phyloP scores from a whole-genome alignment of 148 eudicot genomes.

The Rhododendron ferrugineum region DNA sequence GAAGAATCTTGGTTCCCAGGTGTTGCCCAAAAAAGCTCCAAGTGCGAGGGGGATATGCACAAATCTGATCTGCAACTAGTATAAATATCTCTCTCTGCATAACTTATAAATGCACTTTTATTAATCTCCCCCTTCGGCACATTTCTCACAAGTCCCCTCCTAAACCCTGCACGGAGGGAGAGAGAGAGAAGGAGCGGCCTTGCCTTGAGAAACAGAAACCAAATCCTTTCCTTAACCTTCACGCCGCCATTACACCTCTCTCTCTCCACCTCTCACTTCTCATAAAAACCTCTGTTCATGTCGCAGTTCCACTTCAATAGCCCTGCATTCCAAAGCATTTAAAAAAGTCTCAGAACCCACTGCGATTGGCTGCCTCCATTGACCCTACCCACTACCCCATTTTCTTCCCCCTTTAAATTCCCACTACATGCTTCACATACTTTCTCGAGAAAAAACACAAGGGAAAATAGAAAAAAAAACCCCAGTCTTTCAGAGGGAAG shows the following conservation, averaged over 20 bases:
- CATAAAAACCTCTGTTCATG: constrained; percentile 14
- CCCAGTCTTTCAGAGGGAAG: neutral
- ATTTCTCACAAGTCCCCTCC: neutral
- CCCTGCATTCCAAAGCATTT: constrained; percentile 15
- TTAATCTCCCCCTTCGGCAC: neutral
- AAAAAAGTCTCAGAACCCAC: neutral
- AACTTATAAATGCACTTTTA: neutral
- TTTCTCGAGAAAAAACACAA: constrained; percentile 6
- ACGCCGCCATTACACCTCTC: constrained; percentile 36
- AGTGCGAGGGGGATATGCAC: neutral
- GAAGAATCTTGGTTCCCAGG: neutral
- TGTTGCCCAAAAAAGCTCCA: neutral
- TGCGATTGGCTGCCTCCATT: neutral
- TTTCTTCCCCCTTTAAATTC: neutral
- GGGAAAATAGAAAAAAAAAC: neutral
- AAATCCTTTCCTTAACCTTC: constrained; percentile 42
- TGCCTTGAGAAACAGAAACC: constrained; percentile 46
- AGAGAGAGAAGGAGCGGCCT: constrained; percentile 22
- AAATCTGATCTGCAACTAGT: neutral
- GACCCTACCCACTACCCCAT: neutral
- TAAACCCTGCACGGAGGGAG: neutral
- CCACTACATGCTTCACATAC: neutral
- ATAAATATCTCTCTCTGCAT: neutral
- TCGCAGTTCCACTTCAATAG: neutral
- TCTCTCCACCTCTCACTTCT: constrained; percentile 16